phyloP scores from a whole-genome alignment of 1,139 yeast genomes.

The Suhomyces kunorum region DNA sequence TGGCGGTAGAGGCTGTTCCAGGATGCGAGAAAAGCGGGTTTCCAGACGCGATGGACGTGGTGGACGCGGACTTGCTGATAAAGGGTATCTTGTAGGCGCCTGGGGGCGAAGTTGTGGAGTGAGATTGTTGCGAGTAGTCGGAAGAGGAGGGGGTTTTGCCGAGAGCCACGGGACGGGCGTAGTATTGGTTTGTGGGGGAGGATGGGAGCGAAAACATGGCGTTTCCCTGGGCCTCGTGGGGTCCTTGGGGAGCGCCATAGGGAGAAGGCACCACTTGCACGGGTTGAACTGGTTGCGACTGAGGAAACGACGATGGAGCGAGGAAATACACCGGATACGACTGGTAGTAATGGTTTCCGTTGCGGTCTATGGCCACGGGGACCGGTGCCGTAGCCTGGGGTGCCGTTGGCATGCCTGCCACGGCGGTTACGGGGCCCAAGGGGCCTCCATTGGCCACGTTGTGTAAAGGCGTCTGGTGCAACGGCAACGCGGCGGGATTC shows the following conservation, averaged over 20 bases:
- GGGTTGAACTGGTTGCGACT: slow-evolving; percentile 6
- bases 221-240: not conserved
- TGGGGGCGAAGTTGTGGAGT: slow-evolving; percentile 9
- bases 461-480: no score
- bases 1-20: slow-evolving; percentile 22
- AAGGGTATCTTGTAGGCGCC: slow-evolving; percentile 5
- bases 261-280: slow-evolving; percentile 5
- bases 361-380: slow-evolving; percentile 37
- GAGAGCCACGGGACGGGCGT: slow-evolving; percentile 2
- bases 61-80: slow-evolving; percentile 13
- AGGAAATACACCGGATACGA: slow-evolving; percentile 41
- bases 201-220: slow-evolving; percentile 20
- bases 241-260: slow-evolving; percentile 2
- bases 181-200: slow-evolving; percentile 15
- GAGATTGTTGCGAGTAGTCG: not conserved
- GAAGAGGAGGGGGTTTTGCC: slow-evolving; percentile 1
- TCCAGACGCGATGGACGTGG: slow-evolving; percentile 24
- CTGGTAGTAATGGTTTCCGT: slow-evolving; percentile 39
- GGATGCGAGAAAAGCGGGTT: slow-evolving; percentile 24
- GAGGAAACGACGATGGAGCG: slow-evolving; percentile 22
- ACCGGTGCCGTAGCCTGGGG: slow-evolving; percentile 15
- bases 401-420: not conserved
- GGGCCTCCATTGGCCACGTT: no score
- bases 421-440: no score
- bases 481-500: not conserved